A percentile compares a stretch with the other conserved stretches of the same genome.
phyloP scores from a whole-genome alignment of 371 early-diverging fungal genomes.

The Nosema granulosis region DNA sequence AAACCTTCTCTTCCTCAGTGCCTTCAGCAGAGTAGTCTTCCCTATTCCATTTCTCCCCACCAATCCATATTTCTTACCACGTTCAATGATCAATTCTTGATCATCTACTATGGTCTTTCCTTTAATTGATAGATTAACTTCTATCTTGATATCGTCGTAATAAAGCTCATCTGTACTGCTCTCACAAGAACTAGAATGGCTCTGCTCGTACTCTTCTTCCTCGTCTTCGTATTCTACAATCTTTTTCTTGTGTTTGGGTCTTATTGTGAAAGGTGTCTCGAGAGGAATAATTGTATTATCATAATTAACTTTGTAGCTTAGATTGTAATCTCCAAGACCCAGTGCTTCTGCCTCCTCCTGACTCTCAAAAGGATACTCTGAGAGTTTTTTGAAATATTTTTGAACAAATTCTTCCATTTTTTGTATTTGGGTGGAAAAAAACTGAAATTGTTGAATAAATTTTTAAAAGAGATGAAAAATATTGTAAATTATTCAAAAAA shows the following conservation, averaged over 20 bases:
- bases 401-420: not conserved
- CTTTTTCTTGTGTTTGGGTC: conserved; percentile 7
- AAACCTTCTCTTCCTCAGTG: conserved; percentile 80
- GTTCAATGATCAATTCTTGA: conserved; percentile 15
- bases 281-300: conserved; percentile 14
- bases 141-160: conserved; percentile 30
- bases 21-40: conserved; percentile 67
- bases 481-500: too few species aligned
- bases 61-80: conserved; percentile 49
- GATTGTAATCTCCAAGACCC: conserved; percentile 13
- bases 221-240: not conserved
- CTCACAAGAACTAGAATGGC: conserved; percentile 9
- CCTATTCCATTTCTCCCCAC: conserved; percentile 62
- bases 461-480: not conserved
- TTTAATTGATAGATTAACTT: conserved; percentile 39
- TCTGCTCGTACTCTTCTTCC: not conserved
- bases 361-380: conserved; percentile 43
- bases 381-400: conserved; percentile 33
- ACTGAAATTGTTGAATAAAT: too few species aligned
- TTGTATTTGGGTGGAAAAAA: too few species aligned
- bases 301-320: not conserved
- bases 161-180: conserved; percentile 26
- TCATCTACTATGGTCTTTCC: conserved; percentile 39
- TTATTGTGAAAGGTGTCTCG: conserved; percentile 48
- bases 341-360: conserved; percentile 27